Evolutionary conservation across 306 rosid genomes (phyloP).

Genomic region (Castanea sativa): DNA sequence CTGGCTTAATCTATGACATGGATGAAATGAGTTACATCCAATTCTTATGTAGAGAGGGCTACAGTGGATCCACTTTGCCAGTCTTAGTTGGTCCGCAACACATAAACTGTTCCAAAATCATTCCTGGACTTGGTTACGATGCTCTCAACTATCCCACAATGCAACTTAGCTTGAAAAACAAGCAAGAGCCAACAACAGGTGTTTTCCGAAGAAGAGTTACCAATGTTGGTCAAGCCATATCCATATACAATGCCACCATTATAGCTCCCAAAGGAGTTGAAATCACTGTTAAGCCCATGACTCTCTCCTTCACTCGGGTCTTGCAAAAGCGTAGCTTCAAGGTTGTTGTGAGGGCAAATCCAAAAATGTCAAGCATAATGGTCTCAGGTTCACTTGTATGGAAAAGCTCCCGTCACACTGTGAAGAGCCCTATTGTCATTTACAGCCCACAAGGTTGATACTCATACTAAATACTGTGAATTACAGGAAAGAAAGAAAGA

Average conservation of each 20-base stretch:
- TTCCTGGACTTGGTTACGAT: constrained; percentile 71
- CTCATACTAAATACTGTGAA: no score
- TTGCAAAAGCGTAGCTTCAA: constrained; percentile 59
- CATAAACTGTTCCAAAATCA: constrained; percentile 59
- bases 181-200: constrained; percentile 22
- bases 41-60: constrained; percentile 82
- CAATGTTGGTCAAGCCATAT: constrained; percentile 60
- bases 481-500: no score
- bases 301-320: constrained; percentile 41
- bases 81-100: constrained; percentile 45
- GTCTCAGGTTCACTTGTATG: constrained; percentile 66
- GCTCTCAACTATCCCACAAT: constrained; percentile 79
- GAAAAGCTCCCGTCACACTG: constrained; percentile 47
- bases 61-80: constrained; percentile 43
- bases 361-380: constrained; percentile 33
- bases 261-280: constrained; percentile 63
- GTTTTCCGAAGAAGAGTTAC: constrained; percentile 69
- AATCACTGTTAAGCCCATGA: constrained; percentile 50
- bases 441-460: no score
- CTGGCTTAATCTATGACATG: constrained; percentile 79
- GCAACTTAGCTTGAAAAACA: constrained; percentile 47
- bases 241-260: constrained; percentile 55
- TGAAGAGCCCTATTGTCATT: constrained; percentile 74
- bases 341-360: constrained; percentile 66
- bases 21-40: constrained; percentile 56